Conservation (phyloP, 2,329 filamentous ascomycete species). For the Scedosporium dehoogii region DNA sequence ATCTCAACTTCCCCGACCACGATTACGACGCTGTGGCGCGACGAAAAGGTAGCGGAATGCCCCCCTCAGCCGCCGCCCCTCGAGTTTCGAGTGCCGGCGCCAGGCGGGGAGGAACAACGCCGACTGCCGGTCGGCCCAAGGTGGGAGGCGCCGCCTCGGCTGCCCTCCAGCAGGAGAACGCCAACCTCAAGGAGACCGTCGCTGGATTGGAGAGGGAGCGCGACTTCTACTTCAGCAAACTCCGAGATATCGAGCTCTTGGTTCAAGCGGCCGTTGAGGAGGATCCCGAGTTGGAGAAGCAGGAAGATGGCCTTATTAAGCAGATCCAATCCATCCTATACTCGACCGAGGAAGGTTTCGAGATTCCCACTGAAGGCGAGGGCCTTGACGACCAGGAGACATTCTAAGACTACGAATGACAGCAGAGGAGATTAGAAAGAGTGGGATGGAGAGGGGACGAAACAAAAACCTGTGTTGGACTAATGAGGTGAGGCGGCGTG, state of each 20-base stretch:
- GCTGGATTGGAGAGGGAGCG: conserved; percentile 87
- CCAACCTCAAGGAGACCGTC: conserved; percentile 90
- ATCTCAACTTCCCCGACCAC: conserved; percentile 93
- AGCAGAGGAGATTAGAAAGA: not conserved
- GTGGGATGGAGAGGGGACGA: not conserved
- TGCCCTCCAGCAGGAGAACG: conserved; percentile 75
- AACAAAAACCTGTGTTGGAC: not conserved
- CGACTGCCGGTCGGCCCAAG: conserved; percentile 35
- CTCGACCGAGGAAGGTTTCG: conserved; percentile 88
- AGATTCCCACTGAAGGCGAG: conserved; percentile 75
- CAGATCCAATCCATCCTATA: conserved; percentile 95
- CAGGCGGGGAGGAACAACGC: conserved; percentile 47
- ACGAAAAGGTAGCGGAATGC: conserved; percentile 65
- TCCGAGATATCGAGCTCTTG: conserved; percentile 90
- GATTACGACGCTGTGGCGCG: conserved; percentile 88
- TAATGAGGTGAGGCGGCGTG: not conserved
- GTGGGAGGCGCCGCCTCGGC: conserved; percentile 42
- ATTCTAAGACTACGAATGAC: conserved; percentile 39
- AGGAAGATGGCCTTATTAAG: conserved; percentile 85
- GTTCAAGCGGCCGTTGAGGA: conserved; percentile 89
- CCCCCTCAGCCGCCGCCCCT: conserved; percentile 35
- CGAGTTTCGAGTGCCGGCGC: conserved; percentile 40
- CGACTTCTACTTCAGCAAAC: conserved; percentile 98
- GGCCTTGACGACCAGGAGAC: conserved; percentile 70
- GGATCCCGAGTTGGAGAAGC: conserved; percentile 86